These are phyloP conservation scores for Cytospora mali DNA, from an alignment of 2,329 filamentous ascomycete genomes.

Conservation along the genomic window DNA sequence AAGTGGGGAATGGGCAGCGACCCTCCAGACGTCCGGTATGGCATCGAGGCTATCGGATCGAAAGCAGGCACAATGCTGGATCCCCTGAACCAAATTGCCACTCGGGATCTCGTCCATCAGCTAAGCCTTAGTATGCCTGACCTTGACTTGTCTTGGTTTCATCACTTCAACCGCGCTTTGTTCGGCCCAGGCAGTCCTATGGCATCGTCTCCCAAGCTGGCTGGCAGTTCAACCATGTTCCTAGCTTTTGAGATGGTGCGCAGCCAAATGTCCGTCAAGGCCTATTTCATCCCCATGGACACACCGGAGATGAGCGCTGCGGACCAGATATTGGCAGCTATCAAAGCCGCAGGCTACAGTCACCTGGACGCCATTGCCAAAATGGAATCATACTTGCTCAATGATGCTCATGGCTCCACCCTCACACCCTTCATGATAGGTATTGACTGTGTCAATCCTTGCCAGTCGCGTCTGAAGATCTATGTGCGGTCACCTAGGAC, in stretches of 20 bases:
- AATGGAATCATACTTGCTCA: neutral
- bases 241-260: too few relatives aligned
- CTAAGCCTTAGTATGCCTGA: neutral
- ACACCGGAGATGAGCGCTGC: too few relatives aligned
- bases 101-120: neutral
- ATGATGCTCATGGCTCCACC: neutral
- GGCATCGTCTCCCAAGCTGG: too few relatives aligned
- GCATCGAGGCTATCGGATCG: neutral
- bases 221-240: neutral
- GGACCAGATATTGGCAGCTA: too few relatives aligned
- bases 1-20: neutral
- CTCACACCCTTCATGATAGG: neutral
- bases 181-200: neutral
- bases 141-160: neutral
- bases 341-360: neutral
- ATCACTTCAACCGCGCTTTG: neutral
- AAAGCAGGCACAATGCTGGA: neutral
- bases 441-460: neutral
- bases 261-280: too few relatives aligned
- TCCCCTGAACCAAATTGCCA: neutral
- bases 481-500: neutral
- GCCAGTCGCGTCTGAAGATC: neutral
- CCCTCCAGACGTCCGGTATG: neutral
- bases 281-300: too few relatives aligned
- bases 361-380: neutral